Evolutionary conservation across 495 filamentous ascomycete species (phyloP).

Genomic region (Hypoxylon crocopeplum): DNA sequence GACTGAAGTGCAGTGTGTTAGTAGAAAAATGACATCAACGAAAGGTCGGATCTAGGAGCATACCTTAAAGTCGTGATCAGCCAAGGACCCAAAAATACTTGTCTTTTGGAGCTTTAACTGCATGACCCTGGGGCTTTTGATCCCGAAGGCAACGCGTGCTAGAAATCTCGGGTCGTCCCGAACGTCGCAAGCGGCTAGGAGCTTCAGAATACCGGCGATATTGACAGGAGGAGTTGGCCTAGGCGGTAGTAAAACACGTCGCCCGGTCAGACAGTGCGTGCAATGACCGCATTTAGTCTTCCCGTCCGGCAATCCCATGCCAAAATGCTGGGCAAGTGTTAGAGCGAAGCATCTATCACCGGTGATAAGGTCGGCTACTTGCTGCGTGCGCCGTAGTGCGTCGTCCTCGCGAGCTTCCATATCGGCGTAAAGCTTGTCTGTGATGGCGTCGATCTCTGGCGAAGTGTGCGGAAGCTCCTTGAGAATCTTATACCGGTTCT

Average conservation of each 20-base stretch:
- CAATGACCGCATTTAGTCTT: constrained; percentile 58
- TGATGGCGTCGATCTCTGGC: constrained; percentile 46
- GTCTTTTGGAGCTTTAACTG: constrained; percentile 50
- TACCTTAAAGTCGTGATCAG: constrained; percentile 58
- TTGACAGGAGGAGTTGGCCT: constrained; percentile 42
- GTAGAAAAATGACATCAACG: not conserved
- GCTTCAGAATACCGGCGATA: constrained; percentile 38
- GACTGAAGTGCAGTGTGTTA: constrained; percentile 25
- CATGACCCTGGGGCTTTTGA: constrained; percentile 58
- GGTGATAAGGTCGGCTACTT: constrained; percentile 59
- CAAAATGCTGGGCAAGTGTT: constrained; percentile 61
- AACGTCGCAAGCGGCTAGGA: constrained; percentile 48
- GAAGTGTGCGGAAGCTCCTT: constrained; percentile 50
- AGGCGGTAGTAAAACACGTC: constrained; percentile 42
- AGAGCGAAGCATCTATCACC: constrained; percentile 52
- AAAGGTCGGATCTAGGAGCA: constrained; percentile 3
- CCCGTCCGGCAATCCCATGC: constrained; percentile 52
- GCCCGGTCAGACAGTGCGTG: constrained; percentile 56
- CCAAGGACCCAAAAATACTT: constrained; percentile 57
- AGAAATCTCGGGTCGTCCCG: constrained; percentile 64
- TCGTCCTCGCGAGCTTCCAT: constrained; percentile 58
- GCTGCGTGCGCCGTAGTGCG: constrained; percentile 53
- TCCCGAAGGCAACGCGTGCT: constrained; percentile 63
- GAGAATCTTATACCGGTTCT: constrained; percentile 57
- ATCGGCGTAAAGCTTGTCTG: constrained; percentile 52